phyloP scores from a whole-genome alignment of 164 flowering plant genomes.

The Kingdonia uniflora region DNA sequence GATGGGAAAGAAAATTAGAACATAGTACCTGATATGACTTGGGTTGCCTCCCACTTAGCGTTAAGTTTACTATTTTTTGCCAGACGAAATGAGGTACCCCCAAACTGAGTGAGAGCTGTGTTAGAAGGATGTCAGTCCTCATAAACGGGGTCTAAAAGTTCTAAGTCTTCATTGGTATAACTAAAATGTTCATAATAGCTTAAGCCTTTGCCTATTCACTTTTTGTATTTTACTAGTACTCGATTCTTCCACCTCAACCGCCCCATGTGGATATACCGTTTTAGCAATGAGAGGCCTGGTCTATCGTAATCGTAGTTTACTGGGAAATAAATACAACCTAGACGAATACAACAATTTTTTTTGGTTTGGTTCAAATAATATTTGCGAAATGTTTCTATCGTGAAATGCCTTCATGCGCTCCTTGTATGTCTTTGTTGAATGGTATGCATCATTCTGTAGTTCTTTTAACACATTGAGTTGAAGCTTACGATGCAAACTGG shows the following conservation, averaged over 20 bases:
- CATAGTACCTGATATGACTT: not conserved
- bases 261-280: not conserved
- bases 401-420: not conserved
- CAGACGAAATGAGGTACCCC: not conserved
- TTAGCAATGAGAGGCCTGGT: not conserved
- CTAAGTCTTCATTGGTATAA: not conserved
- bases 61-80: not conserved
- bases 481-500: not conserved
- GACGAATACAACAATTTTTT: not conserved
- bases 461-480: not conserved
- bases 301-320: not conserved
- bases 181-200: not conserved
- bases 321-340: not conserved
- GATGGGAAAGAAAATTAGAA: not conserved
- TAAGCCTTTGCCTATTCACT: not conserved
- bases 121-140: not conserved
- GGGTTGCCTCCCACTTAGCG: not conserved
- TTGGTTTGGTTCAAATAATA: not conserved
- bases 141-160: not conserved
- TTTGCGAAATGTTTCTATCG: not conserved
- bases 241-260: not conserved
- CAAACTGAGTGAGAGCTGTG: too few relatives aligned
- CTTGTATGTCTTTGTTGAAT: not conserved
- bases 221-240: not conserved
- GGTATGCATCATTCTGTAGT: not conserved